A percentile compares a stretch with the other conserved stretches of the same genome.
phyloP scores from a whole-genome alignment of 1,139 yeast genomes.

The Nakaseomyces glabratus region DNA sequence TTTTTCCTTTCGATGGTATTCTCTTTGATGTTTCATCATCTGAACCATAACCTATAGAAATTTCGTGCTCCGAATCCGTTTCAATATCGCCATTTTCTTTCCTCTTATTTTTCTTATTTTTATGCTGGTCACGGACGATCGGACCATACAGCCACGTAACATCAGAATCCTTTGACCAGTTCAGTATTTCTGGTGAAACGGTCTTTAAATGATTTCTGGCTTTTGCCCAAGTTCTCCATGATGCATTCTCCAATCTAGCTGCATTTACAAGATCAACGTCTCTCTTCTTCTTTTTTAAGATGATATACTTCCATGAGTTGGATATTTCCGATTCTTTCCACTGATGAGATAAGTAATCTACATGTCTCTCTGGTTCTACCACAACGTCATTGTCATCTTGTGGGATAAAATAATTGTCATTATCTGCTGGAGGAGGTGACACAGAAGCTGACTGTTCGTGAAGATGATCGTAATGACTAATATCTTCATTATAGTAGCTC shows the following conservation, averaged over 20 bases:
- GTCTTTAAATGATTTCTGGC: conserved; percentile 57
- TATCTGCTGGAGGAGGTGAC: conserved; percentile 34
- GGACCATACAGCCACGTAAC: conserved; percentile 80
- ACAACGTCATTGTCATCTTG: conserved; percentile 81
- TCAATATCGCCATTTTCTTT: conserved; percentile 6
- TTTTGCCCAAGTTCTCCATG: conserved; percentile 88
- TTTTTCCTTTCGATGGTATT: conserved; percentile 10
- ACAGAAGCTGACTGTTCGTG: conserved; percentile 19
- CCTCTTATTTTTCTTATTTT: conserved; percentile 2
- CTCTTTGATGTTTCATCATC: conserved; percentile 35
- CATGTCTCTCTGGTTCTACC: conserved; percentile 79
- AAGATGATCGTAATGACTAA: conserved; percentile 7
- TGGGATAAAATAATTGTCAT: conserved; percentile 37
- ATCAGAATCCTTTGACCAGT: conserved; percentile 75
- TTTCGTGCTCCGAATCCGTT: conserved; percentile 4
- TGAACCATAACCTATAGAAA: conserved; percentile 31
- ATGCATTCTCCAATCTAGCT: conserved; percentile 65
- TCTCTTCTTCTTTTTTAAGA: conserved; percentile 53
- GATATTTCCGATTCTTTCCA: conserved; percentile 94
- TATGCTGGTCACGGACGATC: conserved; percentile 24
- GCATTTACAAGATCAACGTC: conserved; percentile 50
- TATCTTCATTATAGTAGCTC: conserved; percentile 15
- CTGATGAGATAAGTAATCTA: conserved; percentile 86
- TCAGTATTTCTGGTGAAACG: conserved; percentile 61
- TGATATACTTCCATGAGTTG: conserved; percentile 90